Conservation (phyloP, 169 alveolate species). For the Cryptosporidium bovis region DNA sequence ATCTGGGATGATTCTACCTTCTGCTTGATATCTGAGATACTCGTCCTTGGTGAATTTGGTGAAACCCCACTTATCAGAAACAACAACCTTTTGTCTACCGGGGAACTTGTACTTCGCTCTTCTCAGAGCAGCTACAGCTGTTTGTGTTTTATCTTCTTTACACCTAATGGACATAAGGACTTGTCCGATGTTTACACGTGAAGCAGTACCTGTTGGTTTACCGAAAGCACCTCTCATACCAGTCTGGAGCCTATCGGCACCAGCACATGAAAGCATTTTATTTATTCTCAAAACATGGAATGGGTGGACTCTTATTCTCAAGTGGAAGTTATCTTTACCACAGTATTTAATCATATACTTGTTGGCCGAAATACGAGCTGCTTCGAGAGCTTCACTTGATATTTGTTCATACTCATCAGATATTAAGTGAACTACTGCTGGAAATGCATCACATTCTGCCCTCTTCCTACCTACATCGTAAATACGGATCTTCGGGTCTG, state of each 20-base stretch:
- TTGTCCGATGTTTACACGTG: constrained; percentile 97
- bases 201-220: constrained; percentile 97
- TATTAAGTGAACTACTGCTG: constrained; percentile 96
- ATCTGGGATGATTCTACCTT: constrained; percentile 91
- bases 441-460: constrained; percentile 97
- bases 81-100: constrained; percentile 98
- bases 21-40: constrained; percentile 92
- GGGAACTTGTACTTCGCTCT: constrained; percentile 99
- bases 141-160: constrained; percentile 81
- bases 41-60: constrained; percentile 94
- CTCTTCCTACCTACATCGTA: constrained; percentile 98
- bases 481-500: constrained; percentile 98
- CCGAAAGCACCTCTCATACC: constrained; percentile 99
- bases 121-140: constrained; percentile 95
- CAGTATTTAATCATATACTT: constrained; percentile 95
- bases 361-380: constrained; percentile 99
- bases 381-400: constrained; percentile 99
- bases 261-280: constrained; percentile 99
- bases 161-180: constrained; percentile 94
- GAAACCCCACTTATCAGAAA: constrained; percentile 98
- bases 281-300: constrained; percentile 99
- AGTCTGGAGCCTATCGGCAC: constrained; percentile 99
- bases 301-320: constrained; percentile 98
- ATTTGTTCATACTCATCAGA: constrained; percentile 98
- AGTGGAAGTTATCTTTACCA: constrained; percentile 98